Evolutionary conservation across 1,284 basidiomycete species (phyloP).

Genomic region (Cryptococcus amylolentus): DNA sequence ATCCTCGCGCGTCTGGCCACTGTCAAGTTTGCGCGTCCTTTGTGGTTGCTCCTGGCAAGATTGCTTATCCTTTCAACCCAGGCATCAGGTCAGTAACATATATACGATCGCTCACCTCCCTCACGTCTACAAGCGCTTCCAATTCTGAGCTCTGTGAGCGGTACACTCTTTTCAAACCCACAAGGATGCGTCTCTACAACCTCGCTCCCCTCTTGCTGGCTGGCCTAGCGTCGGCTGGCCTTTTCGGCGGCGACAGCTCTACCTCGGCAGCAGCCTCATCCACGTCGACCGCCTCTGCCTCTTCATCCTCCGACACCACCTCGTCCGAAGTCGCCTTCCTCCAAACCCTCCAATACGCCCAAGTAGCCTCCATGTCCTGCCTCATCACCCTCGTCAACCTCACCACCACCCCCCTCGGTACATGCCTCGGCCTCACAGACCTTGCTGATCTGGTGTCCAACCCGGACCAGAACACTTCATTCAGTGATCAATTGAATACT

Average conservation of each 20-base stretch:
- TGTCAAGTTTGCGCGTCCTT: neutral
- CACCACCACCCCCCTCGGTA: conserved; percentile 30
- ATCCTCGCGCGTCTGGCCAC: neutral
- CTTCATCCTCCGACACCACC: neutral
- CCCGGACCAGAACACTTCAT: conserved; percentile 11
- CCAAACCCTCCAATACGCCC: conserved; percentile 32
- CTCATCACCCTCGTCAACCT: conserved; percentile 41
- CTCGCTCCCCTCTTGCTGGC: conserved; percentile 4
- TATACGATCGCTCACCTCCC: neutral
- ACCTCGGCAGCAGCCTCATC: neutral
- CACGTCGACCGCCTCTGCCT: neutral
- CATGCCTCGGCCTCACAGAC: conserved; percentile 27
- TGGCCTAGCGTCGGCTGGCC: neutral
- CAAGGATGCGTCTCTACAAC: neutral
- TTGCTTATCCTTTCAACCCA: neutral
- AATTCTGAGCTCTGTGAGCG: neutral
- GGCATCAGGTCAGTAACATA: neutral
- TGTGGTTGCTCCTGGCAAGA: neutral
- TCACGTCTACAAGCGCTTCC: neutral
- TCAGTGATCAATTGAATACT: conserved; percentile 24
- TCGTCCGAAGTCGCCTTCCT: conserved; percentile 23
- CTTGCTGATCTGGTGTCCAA: conserved; percentile 23
- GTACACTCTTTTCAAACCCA: neutral
- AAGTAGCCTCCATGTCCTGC: conserved; percentile 36
- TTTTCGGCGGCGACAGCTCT: conserved; percentile 4